A percentile compares a stretch with the other conserved stretches of the same genome.
phyloP scores from a whole-genome alignment of 23 red algal genomes.

The Gracilariopsis chorda region DNA sequence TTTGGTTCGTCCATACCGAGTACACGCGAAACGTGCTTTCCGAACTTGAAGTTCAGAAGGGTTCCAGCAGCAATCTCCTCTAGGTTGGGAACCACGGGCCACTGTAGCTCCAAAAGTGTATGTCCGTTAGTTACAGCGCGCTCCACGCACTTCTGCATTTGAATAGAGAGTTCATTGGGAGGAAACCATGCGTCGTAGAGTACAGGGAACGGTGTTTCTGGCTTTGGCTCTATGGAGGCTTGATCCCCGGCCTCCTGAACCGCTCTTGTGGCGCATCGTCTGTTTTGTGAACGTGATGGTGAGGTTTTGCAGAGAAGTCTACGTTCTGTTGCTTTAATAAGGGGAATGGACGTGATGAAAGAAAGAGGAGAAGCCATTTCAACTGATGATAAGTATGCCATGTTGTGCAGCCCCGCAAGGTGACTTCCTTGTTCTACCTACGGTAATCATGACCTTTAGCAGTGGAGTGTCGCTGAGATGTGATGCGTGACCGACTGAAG shows the following conservation, averaged over 20 bases:
- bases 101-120: slow-evolving; percentile 60
- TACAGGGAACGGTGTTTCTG: slow-evolving; percentile 6
- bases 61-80: slow-evolving; percentile 80
- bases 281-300: too few species aligned
- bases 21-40: slow-evolving; percentile 30
- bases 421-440: too few species aligned
- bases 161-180: slow-evolving; percentile 47
- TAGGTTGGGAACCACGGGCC: slow-evolving; percentile 74
- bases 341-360: too few species aligned
- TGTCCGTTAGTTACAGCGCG: slow-evolving; percentile 21
- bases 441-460: too few species aligned
- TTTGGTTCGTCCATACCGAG: slow-evolving; percentile 43
- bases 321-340: too few species aligned
- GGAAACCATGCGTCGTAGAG: slow-evolving; percentile 82
- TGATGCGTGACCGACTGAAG: too few species aligned
- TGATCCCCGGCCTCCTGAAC: not conserved
- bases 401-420: too few species aligned
- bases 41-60: slow-evolving; percentile 69
- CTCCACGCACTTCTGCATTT: not conserved
- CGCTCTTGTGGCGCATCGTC: too few species aligned
- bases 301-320: too few species aligned
- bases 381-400: too few species aligned
- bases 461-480: too few species aligned
- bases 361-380: too few species aligned
- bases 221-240: not conserved